Percentiles rank a stretch among this genome's conserved stretches.
Conservation (phyloP, 352 stramenopile species). For the Poterioochromonas sp. region DNA sequence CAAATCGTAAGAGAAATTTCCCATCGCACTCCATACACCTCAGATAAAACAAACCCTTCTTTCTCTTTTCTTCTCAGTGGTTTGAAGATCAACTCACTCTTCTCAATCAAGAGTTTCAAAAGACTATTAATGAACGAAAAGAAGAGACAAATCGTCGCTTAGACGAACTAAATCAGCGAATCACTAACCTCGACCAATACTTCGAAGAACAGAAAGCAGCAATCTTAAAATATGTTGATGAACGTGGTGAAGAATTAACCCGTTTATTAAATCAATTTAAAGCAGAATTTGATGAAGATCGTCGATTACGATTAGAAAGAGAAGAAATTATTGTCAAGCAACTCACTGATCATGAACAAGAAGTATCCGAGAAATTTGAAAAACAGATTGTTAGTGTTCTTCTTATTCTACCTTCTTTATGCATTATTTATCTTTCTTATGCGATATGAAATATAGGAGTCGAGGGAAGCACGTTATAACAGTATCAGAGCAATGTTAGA, state of each 20-base stretch:
- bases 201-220: conserved; percentile 35
- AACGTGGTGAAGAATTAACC: conserved; percentile 27
- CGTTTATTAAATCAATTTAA: conserved; percentile 30
- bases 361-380: conserved; percentile 32
- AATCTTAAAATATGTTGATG: conserved; percentile 37
- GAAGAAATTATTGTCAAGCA: conserved; percentile 33
- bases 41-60: not conserved
- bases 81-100: conserved; percentile 11
- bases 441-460: not conserved
- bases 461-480: not conserved
- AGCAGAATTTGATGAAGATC: conserved; percentile 38
- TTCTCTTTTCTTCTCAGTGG: not conserved
- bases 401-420: not conserved
- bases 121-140: not conserved
- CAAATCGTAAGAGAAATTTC: not conserved
- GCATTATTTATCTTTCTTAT: not conserved
- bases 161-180: conserved; percentile 32
- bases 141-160: conserved; percentile 19
- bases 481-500: conserved; percentile 19
- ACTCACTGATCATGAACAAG: conserved; percentile 34
- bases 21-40: not conserved
- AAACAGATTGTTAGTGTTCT: conserved; percentile 19
- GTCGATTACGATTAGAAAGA: conserved; percentile 22
- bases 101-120: not conserved
- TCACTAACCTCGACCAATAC: conserved; percentile 30